Evolutionary conservation across 1,139 yeast species (phyloP), one percentile per base, ranked within the genome.

Genomic region (Schizosaccharomyces versatilis): DNA sequence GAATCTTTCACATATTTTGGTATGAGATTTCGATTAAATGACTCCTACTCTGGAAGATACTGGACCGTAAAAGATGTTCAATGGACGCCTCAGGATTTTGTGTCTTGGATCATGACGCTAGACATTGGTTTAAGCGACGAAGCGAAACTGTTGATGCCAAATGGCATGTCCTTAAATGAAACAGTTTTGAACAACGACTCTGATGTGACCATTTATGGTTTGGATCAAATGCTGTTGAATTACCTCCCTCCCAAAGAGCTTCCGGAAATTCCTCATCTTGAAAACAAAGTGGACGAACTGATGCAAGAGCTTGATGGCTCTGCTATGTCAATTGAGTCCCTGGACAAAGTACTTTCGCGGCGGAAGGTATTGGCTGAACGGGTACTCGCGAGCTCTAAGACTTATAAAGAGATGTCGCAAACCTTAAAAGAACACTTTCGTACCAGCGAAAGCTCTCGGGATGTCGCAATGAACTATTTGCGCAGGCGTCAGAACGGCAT

Each of bases 1-100:
- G 32, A 24, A 24, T 24, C 32, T 24, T 24, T 24, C 32, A 24
- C 32, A 3, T 17, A 7, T 32, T 9, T 12, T 15, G 32, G 8
- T 44, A 44, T 44, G 49, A 32, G 36, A 19, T 44, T 44, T 44
- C 19, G n/a, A 44, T 44, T 44, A 12, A 44, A 44, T 44, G 49
- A 44, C 32, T 44, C 49, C 14, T 44, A 19, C 32, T 44, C 49
- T 10, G 49, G 49, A 44, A 44, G 32, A 36, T 19, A 36, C 15
- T 44, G 49, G 49, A 44, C 49, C 19, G 32, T 44, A 7, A 36
- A 44, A 5, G n/a, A 44, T 44, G 49, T 44, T 7, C 38, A 44
- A 7, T 44, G 49, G 49, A 44, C 49, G 19, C 49, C 49, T 1
- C 49, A 44, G 38, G 38, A 44, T 32, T 32, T 44, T 9, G 49